Evolutionary conservation across 495 filamentous ascomycete genomes (phyloP).

Genomic region (Haplographium delicatum): DNA sequence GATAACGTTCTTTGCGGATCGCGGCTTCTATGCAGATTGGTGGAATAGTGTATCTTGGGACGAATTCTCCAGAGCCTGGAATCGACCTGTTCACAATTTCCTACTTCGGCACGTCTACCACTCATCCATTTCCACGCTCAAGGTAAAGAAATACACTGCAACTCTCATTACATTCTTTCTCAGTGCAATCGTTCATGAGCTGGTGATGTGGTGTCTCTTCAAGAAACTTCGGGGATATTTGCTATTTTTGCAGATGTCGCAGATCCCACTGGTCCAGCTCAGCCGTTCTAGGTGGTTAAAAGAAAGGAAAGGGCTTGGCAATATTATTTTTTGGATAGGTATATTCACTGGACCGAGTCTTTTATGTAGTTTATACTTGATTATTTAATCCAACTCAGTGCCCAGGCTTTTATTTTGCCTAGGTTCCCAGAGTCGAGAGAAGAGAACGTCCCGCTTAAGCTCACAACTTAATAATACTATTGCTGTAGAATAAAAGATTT

Average conservation of each 20-base stretch:
- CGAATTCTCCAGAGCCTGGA: constrained; percentile 69
- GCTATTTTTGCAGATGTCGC: constrained; percentile 62
- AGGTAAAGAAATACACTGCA: constrained; percentile 60
- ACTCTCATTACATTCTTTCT: constrained; percentile 71
- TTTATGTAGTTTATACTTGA: constrained; percentile 64
- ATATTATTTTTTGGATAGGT: constrained; percentile 70
- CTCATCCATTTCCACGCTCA: constrained; percentile 62
- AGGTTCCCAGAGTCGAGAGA: too few species aligned
- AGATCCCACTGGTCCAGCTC: constrained; percentile 60
- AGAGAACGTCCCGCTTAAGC: too few species aligned
- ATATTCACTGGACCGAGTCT: constrained; percentile 67
- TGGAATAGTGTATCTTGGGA: constrained; percentile 48
- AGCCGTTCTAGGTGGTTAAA: constrained; percentile 59
- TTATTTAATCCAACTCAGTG: too few species aligned
- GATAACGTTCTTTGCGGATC: constrained; percentile 68
- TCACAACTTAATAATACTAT: too few species aligned
- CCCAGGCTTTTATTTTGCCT: too few species aligned
- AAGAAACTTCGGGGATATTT: constrained; percentile 66
- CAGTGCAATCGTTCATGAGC: constrained; percentile 55
- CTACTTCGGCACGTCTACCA: constrained; percentile 72
- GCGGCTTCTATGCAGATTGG: constrained; percentile 70
- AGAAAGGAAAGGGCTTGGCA: constrained; percentile 54
- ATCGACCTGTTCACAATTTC: constrained; percentile 57
- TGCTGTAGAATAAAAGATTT: too few species aligned
- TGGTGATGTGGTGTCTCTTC: constrained; percentile 9